These are phyloP conservation scores for Anthostomella pinea DNA, from an alignment of 2,329 filamentous ascomycete genomes.

Conservation along the genomic window DNA sequence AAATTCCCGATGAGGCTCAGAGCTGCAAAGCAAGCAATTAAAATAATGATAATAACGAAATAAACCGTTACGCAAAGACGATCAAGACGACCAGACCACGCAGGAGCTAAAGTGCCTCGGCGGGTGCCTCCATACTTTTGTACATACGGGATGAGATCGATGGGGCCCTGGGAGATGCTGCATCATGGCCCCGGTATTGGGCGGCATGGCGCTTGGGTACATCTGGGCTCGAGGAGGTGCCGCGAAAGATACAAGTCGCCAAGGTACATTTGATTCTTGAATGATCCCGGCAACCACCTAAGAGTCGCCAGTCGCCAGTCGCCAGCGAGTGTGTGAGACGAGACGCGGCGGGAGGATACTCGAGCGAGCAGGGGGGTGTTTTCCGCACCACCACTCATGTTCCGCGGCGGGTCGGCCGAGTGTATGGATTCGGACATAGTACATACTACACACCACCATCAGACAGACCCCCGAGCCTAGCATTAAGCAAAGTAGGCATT, in stretches of 20 bases:
- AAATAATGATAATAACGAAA: slow-evolving; percentile 12
- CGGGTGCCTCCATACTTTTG: slow-evolving; percentile 30
- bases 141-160: slow-evolving; percentile 30
- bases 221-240: neutral
- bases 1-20: too few species aligned
- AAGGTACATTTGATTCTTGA: slow-evolving; percentile 17
- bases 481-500: neutral
- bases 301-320: slow-evolving; percentile 1
- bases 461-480: neutral
- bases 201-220: slow-evolving; percentile 32
- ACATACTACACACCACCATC: slow-evolving; percentile 1
- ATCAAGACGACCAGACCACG: slow-evolving; percentile 8
- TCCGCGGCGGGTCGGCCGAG: slow-evolving; percentile 17
- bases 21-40: too few species aligned
- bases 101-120: slow-evolving; percentile 19
- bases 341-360: neutral
- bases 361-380: slow-evolving; percentile 6
- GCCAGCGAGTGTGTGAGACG: neutral
- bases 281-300: slow-evolving; percentile 7
- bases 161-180: slow-evolving; percentile 27
- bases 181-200: slow-evolving; percentile 29
- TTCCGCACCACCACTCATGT: slow-evolving; percentile 20
- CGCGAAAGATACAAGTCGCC: slow-evolving; percentile 19
- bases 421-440: slow-evolving; percentile 14
- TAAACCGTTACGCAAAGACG: slow-evolving; percentile 13